Evolutionary conservation across 768 basidiomycete genomes (phyloP), one percentile per base, ranked within the genome.

Genomic region (Auricularia cornea): DNA sequence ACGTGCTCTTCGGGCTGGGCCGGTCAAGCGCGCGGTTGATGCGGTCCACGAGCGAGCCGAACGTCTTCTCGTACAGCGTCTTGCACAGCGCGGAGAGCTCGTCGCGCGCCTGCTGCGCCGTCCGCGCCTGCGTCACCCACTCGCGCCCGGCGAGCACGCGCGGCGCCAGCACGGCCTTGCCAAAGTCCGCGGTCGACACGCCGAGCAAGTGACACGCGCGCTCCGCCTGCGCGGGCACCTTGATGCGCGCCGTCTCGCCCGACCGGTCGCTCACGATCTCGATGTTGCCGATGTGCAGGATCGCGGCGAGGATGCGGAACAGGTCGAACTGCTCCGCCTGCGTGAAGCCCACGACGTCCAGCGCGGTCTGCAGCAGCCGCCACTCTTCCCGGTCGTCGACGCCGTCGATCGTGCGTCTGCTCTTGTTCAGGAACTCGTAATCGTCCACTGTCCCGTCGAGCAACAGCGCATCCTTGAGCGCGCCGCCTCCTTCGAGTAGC

Each of bases 231-330:
- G 90, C 87, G 0, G 89, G 81, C 63, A 90, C 87, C 2, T 84
- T 83, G 84, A 92, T 87, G 41, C 83, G 72, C 1, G 90, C 90
- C 66, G 12, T 26, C 60, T 92, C 89, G 68, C 92, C 89, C 8
- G 89, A 83, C 44, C 92, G 82, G 18, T 88, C 87, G 2, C 89
- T 83, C 1, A 87, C 84, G 67, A 98, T 87, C 14, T 77, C 76
- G 69, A 98, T 93, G 73, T 99, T 98, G 52, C 96, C 96, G 60
- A 98, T 89, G 73, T 98, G 97, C 12, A 98, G 84, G 69, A 98
- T 87, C 2, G 92, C 90, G 1, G 95, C 94, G 18, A 97, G 85
- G 56, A 97, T 81, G n/a, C 93, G 86, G 80, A 98, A 98, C 6
- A 98, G 81, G 70, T 98, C 89, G 67, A 91, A 79, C 70, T 98